Evolutionary conservation across 1,284 basidiomycete species (phyloP).

Genomic region (Apiotrichum veenhuisii): DNA sequence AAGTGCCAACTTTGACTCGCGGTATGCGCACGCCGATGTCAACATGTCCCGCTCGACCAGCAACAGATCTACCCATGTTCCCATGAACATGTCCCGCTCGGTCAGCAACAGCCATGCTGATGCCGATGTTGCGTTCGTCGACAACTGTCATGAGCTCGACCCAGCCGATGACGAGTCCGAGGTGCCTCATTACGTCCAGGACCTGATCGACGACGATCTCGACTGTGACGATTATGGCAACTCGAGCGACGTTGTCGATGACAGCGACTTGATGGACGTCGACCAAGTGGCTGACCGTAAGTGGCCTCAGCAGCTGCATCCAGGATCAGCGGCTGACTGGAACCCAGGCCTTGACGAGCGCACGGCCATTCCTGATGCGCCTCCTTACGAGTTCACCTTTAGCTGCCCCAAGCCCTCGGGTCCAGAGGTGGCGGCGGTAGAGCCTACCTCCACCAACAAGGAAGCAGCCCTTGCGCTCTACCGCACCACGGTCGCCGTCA

Average conservation of each 20-base stretch:
- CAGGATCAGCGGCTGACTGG: background rate
- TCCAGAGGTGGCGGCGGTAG: background rate
- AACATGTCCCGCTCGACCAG: slow-evolving; percentile 1
- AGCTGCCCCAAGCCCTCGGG: background rate
- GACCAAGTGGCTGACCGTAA: background rate
- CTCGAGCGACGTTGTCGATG: background rate
- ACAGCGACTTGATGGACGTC: background rate
- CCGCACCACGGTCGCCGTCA: background rate
- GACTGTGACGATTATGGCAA: background rate
- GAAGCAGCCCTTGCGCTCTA: background rate
- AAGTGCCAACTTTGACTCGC: background rate
- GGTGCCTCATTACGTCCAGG: slow-evolving; percentile 5
- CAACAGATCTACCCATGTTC: slow-evolving; percentile 2
- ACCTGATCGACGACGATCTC: slow-evolving; percentile 2
- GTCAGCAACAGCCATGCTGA: background rate
- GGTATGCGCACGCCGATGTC: background rate
- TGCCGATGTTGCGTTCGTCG: background rate
- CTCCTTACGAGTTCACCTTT: background rate
- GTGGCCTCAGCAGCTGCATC: background rate
- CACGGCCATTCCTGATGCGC: background rate
- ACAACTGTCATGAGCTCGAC: background rate
- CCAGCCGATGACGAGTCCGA: background rate
- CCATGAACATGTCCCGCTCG: background rate
- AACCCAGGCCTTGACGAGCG: background rate
- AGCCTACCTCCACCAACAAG: background rate